phyloP scores from a whole-genome alignment of 2,329 filamentous ascomycete species.

The Botrytis byssoidea region DNA sequence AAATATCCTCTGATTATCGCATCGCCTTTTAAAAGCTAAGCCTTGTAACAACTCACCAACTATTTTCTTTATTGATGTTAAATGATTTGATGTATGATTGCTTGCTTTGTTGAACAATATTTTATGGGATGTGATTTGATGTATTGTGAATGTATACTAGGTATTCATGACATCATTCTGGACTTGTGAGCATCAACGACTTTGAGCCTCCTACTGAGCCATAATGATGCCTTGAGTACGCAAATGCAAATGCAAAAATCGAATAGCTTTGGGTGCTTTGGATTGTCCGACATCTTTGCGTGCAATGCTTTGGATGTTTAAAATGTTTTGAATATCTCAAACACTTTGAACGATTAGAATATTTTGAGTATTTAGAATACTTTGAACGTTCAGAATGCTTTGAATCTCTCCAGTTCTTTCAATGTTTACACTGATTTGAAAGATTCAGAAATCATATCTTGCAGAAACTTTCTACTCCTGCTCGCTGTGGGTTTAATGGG shows the following conservation, averaged over 20 bases:
- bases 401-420: no score
- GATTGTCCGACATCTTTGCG: not conserved
- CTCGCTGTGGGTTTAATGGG: no score
- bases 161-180: not conserved
- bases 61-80: slow-evolving; percentile 20
- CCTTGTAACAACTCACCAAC: slow-evolving; percentile 22
- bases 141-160: not conserved
- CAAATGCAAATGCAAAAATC: not conserved
- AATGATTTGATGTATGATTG: slow-evolving; percentile 9
- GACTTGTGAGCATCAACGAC: not conserved
- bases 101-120: not conserved
- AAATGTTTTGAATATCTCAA: not conserved
- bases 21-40: slow-evolving; percentile 27
- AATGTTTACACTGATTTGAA: not conserved
- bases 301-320: not conserved
- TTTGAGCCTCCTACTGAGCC: no score
- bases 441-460: not conserved
- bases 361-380: not conserved
- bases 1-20: slow-evolving; percentile 29
- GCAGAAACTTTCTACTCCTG: not conserved
- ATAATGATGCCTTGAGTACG: not conserved
- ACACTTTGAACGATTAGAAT: not conserved
- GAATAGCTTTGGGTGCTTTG: not conserved
- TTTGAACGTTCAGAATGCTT: not conserved
- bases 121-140: not conserved